These are phyloP conservation scores for Psilocybe subaeruginosa DNA, from an alignment of 768 basidiomycete species.

Conservation along the genomic window DNA sequence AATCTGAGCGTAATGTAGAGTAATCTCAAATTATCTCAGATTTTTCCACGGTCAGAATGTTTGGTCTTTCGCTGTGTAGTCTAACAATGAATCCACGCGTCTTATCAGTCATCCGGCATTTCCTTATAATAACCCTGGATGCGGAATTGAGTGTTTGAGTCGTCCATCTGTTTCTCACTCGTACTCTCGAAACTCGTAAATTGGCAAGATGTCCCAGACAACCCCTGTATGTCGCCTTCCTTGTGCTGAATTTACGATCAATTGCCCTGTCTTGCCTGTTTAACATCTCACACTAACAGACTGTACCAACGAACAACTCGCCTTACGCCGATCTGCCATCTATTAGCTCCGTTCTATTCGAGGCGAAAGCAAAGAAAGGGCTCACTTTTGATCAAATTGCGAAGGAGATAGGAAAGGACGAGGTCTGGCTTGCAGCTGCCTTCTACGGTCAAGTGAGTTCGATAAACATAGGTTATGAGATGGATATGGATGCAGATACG, in stretches of 20 bases:
- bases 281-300: constrained; percentile 25
- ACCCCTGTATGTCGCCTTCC: constrained; percentile 11
- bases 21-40: no score
- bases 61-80: no score
- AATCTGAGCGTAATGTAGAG: no score
- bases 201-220: constrained; percentile 11
- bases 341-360: constrained; percentile 52
- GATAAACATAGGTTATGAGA: no score
- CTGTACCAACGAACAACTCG: constrained; percentile 41
- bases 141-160: neutral
- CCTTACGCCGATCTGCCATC: constrained; percentile 58
- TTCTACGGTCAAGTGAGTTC: constrained; percentile 75
- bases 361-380: constrained; percentile 73
- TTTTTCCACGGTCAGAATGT: no score
- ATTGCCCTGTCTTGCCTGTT: neutral
- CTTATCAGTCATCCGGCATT: neutral
- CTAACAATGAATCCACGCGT: constrained; percentile 5
- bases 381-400: constrained; percentile 74
- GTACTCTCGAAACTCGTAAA: neutral
- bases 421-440: constrained; percentile 81
- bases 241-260: neutral
- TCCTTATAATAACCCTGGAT: constrained; percentile 9
- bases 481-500: no score
- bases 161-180: neutral
- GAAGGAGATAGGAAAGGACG: constrained; percentile 67